Conservation (phyloP, 805 yeast genomes). For the Kluyveromyces aestuarii region DNA sequence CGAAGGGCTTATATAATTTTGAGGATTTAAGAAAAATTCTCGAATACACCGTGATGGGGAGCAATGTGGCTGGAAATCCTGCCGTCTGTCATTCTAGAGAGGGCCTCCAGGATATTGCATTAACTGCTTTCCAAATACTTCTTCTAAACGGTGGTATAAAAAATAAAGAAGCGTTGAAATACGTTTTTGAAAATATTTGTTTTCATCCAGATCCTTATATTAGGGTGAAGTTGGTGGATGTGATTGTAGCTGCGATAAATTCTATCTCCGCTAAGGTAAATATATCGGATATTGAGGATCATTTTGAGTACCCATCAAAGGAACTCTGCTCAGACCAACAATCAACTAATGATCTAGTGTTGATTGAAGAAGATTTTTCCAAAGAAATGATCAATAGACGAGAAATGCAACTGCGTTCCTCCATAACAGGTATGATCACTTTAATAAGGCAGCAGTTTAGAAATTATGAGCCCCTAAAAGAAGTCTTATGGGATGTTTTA, state of each 20-base stretch:
- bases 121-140: conserved; percentile 63
- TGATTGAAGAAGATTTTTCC: conserved; percentile 12
- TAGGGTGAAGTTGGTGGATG: conserved; percentile 38
- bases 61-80: conserved; percentile 27
- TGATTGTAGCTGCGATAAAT: conserved; percentile 47
- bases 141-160: conserved; percentile 70
- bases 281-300: conserved; percentile 54
- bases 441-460: conserved; percentile 20
- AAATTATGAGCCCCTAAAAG: conserved; percentile 45
- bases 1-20: conserved; percentile 43
- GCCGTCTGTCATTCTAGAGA: conserved; percentile 14
- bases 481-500: conserved; percentile 59
- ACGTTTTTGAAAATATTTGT: conserved; percentile 48
- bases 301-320: conserved; percentile 34
- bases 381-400: conserved; percentile 14
- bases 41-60: conserved; percentile 38
- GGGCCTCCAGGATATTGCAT: conserved; percentile 40
- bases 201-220: conserved; percentile 49
- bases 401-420: conserved; percentile 20
- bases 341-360: conserved; percentile 7
- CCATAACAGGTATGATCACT: conserved; percentile 17
- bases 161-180: conserved; percentile 49
- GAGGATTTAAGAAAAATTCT: conserved; percentile 41
- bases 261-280: conserved; percentile 58
- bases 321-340: conserved; percentile 17